phyloP scores from a whole-genome alignment of 768 basidiomycete species.

The Suillus weaverae region DNA sequence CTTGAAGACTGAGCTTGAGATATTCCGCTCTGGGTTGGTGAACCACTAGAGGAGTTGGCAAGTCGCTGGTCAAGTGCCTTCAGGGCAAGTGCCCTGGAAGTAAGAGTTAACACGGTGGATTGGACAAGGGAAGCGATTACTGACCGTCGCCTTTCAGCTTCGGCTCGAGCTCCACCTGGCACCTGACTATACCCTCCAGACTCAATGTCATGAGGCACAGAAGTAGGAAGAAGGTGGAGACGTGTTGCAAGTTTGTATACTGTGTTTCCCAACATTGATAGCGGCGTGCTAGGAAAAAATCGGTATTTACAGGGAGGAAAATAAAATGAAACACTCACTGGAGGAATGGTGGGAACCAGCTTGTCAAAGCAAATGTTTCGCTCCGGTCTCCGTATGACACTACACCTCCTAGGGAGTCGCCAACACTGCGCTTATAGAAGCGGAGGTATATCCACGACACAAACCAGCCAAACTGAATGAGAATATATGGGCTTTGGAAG shows the following conservation, averaged over 20 bases:
- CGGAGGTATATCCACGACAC: slow-evolving; percentile 93
- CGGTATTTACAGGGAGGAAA: not conserved
- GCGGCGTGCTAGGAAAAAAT: slow-evolving; percentile 55
- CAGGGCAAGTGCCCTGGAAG: slow-evolving; percentile 83
- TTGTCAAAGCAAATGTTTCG: slow-evolving; percentile 92
- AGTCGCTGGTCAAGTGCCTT: slow-evolving; percentile 95
- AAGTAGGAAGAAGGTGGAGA: slow-evolving; percentile 73
- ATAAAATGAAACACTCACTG: slow-evolving; percentile 61
- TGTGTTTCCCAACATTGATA: slow-evolving; percentile 64
- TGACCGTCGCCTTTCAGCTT: slow-evolving; percentile 93
- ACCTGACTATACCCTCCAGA: slow-evolving; percentile 68
- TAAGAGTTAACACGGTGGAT: slow-evolving; percentile 9
- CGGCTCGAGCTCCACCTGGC: slow-evolving; percentile 89
- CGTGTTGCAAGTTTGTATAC: slow-evolving; percentile 66
- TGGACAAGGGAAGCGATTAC: slow-evolving; percentile 19
- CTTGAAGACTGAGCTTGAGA: slow-evolving; percentile 30
- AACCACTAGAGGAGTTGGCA: slow-evolving; percentile 51
- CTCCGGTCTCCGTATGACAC: slow-evolving; percentile 89
- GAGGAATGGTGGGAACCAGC: slow-evolving; percentile 95
- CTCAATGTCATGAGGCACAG: slow-evolving; percentile 61
- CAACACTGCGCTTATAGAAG: slow-evolving; percentile 89
- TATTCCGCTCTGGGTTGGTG: slow-evolving; percentile 32
- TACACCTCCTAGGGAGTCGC: slow-evolving; percentile 59
- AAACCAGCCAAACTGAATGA: slow-evolving; percentile 99
- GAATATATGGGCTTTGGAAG: slow-evolving; percentile 85